A percentile compares a stretch with the other conserved stretches of the same genome.
phyloP scores from a whole-genome alignment of 495 filamentous ascomycete genomes.

The Durotheca rogersii region DNA sequence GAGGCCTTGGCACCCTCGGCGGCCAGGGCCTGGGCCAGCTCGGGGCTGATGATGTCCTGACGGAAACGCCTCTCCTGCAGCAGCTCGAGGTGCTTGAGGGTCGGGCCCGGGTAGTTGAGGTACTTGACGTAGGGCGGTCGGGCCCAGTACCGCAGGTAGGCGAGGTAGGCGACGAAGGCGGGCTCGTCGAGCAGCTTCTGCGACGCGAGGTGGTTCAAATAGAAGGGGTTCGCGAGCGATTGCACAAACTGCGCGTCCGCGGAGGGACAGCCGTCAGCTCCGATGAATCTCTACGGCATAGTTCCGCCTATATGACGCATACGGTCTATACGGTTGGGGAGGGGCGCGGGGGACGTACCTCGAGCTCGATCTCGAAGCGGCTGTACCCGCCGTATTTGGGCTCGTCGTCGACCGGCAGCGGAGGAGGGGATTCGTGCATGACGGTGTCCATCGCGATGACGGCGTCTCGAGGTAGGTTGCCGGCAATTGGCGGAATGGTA shows the following conservation, averaged over 20 bases:
- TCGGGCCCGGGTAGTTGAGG: slow-evolving; percentile 77
- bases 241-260: slow-evolving; percentile 74
- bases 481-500: too few species aligned
- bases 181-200: slow-evolving; percentile 62
- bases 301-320: too few species aligned
- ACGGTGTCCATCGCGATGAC: slow-evolving; percentile 29
- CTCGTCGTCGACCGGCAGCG: slow-evolving; percentile 34
- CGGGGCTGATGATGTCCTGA: slow-evolving; percentile 74
- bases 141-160: slow-evolving; percentile 82
- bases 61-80: slow-evolving; percentile 83
- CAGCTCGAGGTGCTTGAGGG: slow-evolving; percentile 77
- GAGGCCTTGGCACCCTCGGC: slow-evolving; percentile 56
- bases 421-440: slow-evolving; percentile 33
- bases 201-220: slow-evolving; percentile 78
- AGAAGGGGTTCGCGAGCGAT: slow-evolving; percentile 79
- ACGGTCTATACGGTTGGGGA: neutral
- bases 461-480: too few species aligned
- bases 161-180: slow-evolving; percentile 76
- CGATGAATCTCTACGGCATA: too few species aligned
- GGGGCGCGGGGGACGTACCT: slow-evolving; percentile 47
- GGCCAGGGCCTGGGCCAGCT: slow-evolving; percentile 64
- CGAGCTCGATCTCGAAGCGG: slow-evolving; percentile 74
- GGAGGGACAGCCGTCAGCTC: too few species aligned
- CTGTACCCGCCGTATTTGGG: slow-evolving; percentile 63
- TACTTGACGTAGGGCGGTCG: slow-evolving; percentile 81